Evolutionary conservation across 805 yeast genomes (phyloP).

Genomic region (Candida quercuum): DNA sequence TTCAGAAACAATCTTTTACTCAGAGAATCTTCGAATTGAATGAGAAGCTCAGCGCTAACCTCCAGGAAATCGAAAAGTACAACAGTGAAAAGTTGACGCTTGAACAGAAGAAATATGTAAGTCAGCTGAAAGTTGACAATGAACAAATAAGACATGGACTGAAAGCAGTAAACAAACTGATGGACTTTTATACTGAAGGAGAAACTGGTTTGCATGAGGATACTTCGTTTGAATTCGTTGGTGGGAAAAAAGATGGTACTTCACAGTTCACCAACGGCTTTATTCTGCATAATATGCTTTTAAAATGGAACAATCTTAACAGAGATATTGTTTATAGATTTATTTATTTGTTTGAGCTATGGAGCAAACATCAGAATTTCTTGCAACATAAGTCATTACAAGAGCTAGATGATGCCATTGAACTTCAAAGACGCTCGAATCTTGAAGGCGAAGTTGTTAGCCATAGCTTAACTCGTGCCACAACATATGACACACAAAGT

Average conservation of each 20-base stretch:
- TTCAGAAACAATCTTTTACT: constrained; percentile 35
- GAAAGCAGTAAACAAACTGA: constrained; percentile 12
- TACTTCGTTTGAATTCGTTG: constrained; percentile 9
- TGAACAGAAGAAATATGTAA: constrained; percentile 6
- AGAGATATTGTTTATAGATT: constrained; percentile 63
- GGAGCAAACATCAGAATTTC: constrained; percentile 38
- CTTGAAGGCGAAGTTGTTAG: constrained; percentile 7
- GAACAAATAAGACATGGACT: constrained; percentile 19
- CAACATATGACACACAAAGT: constrained; percentile 11
- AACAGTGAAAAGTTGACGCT: constrained; percentile 22
- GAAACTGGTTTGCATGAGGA: constrained; percentile 2
- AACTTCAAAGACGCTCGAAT: constrained; percentile 24
- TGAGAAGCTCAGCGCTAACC: constrained; percentile 30
- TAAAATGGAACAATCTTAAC: constrained; percentile 73
- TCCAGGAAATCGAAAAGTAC: constrained; percentile 17
- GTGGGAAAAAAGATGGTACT: constrained; percentile 12
- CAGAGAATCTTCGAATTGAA: constrained; percentile 12
- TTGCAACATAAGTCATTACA: constrained; percentile 44
- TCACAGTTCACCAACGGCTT: constrained; percentile 47
- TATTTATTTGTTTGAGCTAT: constrained; percentile 40
- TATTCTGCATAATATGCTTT: constrained; percentile 62
- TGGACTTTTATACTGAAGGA: constrained; percentile 6
- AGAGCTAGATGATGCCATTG: constrained; percentile 45
- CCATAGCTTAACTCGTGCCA: constrained; percentile 13
- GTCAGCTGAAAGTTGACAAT: constrained; percentile 19